phyloP scores from a whole-genome alignment of 2,329 filamentous ascomycete genomes.

The Raffaelea deltoideospora region DNA sequence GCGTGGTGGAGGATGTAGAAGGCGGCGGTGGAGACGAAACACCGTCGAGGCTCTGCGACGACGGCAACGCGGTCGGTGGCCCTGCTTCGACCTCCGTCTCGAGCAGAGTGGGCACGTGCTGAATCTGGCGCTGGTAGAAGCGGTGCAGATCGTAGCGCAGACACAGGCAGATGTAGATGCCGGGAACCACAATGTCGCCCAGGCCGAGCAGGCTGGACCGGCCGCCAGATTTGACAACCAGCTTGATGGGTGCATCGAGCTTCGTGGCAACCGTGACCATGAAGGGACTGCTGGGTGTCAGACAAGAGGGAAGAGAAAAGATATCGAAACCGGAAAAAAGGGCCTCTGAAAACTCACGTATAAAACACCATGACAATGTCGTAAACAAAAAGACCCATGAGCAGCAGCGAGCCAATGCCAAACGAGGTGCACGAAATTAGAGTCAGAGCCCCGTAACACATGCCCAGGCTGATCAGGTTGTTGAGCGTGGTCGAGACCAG shows the following conservation, averaged over 20 bases:
- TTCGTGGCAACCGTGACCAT: conserved; percentile 82
- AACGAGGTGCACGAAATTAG: conserved; percentile 84
- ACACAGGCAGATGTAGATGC: conserved; percentile 76
- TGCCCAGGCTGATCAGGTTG: conserved; percentile 74
- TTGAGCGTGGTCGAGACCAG: conserved; percentile 51
- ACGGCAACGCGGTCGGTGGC: no score
- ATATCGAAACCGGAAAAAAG: neutral
- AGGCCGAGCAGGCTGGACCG: conserved; percentile 72
- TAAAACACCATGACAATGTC: conserved; percentile 90
- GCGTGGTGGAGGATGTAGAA: no score
- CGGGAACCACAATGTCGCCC: conserved; percentile 87
- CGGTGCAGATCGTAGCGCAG: conserved; percentile 84
- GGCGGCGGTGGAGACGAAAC: no score
- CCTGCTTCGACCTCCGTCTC: no score
- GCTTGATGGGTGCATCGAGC: conserved; percentile 83
- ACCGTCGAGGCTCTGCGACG: no score
- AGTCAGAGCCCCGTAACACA: conserved; percentile 71
- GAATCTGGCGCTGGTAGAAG: conserved; percentile 58
- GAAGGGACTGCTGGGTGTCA: conserved; percentile 39
- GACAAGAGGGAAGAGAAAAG: neutral
- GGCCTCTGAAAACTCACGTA: conserved; percentile 35
- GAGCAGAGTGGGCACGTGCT: conserved; percentile 24
- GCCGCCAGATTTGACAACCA: conserved; percentile 57
- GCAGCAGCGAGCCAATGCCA: conserved; percentile 60
- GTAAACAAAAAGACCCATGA: conserved; percentile 77